Evolutionary conservation across 192 early-diverging fungal species (phyloP).

Genomic region (Coemansia sp.): DNA sequence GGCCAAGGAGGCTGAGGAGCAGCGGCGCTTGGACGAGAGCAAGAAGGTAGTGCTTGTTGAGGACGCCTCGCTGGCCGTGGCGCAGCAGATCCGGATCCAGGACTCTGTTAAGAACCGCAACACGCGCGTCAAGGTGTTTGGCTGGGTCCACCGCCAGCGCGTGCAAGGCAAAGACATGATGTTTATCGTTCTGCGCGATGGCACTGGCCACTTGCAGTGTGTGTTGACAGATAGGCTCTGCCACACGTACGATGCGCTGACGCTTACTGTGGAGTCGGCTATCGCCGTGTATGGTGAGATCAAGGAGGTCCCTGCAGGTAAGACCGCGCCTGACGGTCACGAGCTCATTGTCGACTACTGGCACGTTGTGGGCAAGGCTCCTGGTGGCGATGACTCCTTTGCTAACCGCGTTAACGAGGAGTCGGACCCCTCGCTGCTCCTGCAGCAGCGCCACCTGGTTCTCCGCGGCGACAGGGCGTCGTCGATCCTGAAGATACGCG

Average conservation of each 20-base stretch:
- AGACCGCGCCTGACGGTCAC: constrained; percentile 94
- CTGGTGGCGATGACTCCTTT: constrained; percentile 91
- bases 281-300: constrained; percentile 85
- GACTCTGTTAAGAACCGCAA: constrained; percentile 65
- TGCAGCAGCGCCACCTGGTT: constrained; percentile 95
- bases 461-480: constrained; percentile 92
- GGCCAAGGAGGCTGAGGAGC: constrained; percentile 63
- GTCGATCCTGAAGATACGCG: constrained; percentile 81
- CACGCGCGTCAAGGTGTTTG: constrained; percentile 79
- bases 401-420: constrained; percentile 87
- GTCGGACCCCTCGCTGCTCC: constrained; percentile 81
- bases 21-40: constrained; percentile 79
- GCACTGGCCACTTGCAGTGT: constrained; percentile 92
- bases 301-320: constrained; percentile 85
- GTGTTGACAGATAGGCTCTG: constrained; percentile 87
- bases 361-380: constrained; percentile 90
- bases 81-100: constrained; percentile 80
- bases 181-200: constrained; percentile 94
- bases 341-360: constrained; percentile 96
- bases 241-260: constrained; percentile 91
- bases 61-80: constrained; percentile 71
- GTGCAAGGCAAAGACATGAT: constrained; percentile 97
- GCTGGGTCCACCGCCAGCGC: constrained; percentile 95
- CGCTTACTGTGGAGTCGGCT: constrained; percentile 91
- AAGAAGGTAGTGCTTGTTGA: constrained; percentile 75